A percentile compares a stretch with the other conserved stretches of the same genome.
Conservation (phyloP, 176 grass and related monocot species). For the Musa acuminata region DNA sequence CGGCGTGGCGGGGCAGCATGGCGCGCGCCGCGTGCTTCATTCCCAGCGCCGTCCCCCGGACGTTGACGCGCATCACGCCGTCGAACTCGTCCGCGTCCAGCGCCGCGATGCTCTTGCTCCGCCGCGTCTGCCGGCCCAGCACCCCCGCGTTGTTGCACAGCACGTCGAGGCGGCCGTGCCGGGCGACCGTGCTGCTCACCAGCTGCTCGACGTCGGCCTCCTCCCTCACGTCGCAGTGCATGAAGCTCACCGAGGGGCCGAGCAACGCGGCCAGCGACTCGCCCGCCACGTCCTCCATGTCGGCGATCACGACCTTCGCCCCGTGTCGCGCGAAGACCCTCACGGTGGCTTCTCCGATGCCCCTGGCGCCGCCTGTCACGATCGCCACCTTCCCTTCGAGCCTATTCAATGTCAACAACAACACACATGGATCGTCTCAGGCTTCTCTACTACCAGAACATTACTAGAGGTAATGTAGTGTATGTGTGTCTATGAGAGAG, state of each 20-base stretch:
- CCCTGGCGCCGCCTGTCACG: neutral
- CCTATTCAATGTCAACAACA: neutral
- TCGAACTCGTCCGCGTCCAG: constrained; percentile 86
- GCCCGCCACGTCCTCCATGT: constrained; percentile 10
- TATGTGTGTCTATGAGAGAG: neutral
- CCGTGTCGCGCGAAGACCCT: constrained; percentile 5
- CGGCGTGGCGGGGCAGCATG: constrained; percentile 45
- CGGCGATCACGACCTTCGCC: constrained; percentile 9
- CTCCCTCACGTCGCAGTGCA: constrained; percentile 7
- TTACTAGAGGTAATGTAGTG: too few species aligned
- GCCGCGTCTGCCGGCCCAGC: constrained; percentile 70
- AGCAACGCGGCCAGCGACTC: constrained; percentile 2
- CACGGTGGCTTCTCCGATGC: constrained; percentile 7
- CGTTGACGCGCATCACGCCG: constrained; percentile 87
- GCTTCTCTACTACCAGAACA: neutral
- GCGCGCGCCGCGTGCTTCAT: constrained; percentile 94
- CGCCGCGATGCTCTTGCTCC: constrained; percentile 68
- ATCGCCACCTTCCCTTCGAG: constrained; percentile 14
- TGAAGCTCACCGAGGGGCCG: neutral
- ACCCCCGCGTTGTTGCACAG: constrained; percentile 26
- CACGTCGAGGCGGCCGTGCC: constrained; percentile 15
- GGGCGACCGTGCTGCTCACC: neutral
- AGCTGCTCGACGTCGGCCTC: constrained; percentile 12
- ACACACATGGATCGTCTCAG: neutral
- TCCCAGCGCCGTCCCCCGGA: constrained; percentile 71